Base-by-base conservation (phyloP, 345 rosid genomes). In the Psidium friedrichsthalianum region DNA sequence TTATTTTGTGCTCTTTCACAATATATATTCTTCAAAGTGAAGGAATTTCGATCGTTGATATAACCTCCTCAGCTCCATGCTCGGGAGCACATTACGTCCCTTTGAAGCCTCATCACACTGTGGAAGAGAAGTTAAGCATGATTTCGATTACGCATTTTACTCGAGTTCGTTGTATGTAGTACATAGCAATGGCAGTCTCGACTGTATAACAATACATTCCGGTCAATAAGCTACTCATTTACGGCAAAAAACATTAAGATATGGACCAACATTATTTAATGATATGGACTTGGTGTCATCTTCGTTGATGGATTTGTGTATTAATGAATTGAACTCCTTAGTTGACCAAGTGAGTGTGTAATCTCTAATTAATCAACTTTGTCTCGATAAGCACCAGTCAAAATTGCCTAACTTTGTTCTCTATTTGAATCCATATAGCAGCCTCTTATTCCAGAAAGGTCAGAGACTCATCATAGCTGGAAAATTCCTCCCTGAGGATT, bases 201-300 rank as follows among this genome's bases (percentile, higher is more conserved):
- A 0, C 42, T 0, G 3, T 0, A 61, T 29, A 29, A 64, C 0
- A 0, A 64, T 29, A 3, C 5, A 1, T 29, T 3, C 42, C 11
- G 0, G 22, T 61, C 74, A 29, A 61, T 6, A 29, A 16, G 22
- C 42, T 15, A 6, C 6, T 64, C 24, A 32, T 16, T 16, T 21
- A 32, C 15, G 76, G 76, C 8, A 64, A 29, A 1, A 42, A 44
- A 40, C 42, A 40, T 40, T 29, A 61, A 61, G 20, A 29, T 29
- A 29, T 61, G 42, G 74, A 61, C 42, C 22, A 1, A 29, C 29
- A 29, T 29, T 7, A 61, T 61, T 15, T 61, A 29, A 6, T 61
- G 29, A 16, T 29, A 29, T 15, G 42, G 74, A 61, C 42, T 15
- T 29, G 42, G 11, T 16, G 74, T 42, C 15, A 29, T 15, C 29